Percentiles rank a stretch among this genome's conserved stretches.
These are phyloP conservation scores for Cutaneotrichosporon mucoides DNA, from an alignment of 1,284 basidiomycete genomes.

Conservation along the genomic window DNA sequence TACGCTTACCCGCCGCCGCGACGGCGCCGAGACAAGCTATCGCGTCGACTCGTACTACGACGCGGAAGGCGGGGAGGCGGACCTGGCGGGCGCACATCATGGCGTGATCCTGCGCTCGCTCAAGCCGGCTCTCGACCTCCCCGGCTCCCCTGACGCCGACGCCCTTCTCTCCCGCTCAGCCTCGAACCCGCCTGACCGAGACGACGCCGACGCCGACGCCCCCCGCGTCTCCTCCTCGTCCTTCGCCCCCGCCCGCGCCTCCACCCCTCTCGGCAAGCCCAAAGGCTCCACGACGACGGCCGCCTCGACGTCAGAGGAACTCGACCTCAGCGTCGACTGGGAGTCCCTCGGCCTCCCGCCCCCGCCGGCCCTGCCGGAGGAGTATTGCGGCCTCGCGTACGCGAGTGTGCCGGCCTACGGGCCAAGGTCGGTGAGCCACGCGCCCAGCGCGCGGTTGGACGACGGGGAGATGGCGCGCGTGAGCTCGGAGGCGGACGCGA, in stretches of 20 bases:
- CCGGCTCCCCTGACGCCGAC: neutral
- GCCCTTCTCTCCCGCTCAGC: neutral
- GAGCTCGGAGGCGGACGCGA: neutral
- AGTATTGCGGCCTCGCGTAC: neutral
- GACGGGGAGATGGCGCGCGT: neutral
- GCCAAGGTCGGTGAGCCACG: neutral
- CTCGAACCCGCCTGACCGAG: neutral
- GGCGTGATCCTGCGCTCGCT: neutral
- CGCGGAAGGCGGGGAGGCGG: neutral
- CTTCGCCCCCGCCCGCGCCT: neutral
- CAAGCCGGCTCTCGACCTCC: neutral
- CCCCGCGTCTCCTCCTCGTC: neutral
- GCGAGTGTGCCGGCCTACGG: neutral
- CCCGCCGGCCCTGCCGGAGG: neutral
- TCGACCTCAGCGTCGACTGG: constrained; percentile 3
- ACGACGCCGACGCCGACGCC: neutral
- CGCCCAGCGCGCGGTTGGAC: neutral
- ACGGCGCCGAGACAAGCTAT: neutral
- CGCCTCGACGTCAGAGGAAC: neutral
- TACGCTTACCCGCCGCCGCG: neutral
- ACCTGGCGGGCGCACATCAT: neutral
- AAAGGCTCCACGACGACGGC: neutral
- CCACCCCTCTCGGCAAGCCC: neutral
- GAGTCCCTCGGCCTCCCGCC: neutral
- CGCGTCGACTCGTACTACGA: neutral